Percentiles rank a stretch among this genome's conserved stretches.
These are phyloP conservation scores for Marchantia paleacea DNA, from an alignment of 225 moss, liverwort and hornwort species.

Conservation along the genomic window DNA sequence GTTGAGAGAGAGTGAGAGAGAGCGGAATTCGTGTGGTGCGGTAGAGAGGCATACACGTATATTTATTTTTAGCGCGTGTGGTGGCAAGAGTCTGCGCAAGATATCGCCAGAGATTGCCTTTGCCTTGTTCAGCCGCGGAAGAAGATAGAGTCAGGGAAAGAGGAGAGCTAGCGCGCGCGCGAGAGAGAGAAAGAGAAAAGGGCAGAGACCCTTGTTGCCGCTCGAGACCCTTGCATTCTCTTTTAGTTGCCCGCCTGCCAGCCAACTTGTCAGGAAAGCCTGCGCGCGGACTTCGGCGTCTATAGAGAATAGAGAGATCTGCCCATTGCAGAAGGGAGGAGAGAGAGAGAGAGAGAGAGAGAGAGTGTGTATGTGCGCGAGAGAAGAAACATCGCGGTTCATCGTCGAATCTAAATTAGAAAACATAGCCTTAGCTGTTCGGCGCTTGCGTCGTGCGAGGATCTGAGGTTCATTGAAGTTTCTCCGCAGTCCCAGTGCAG, in stretches of 20 bases:
- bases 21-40: conserved; percentile 2
- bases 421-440: not conserved
- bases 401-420: conserved; percentile 4
- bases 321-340: not conserved
- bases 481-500: not conserved
- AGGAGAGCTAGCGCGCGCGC: too few species aligned
- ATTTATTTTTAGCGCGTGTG: conserved; percentile 9
- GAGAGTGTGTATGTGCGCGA: not conserved
- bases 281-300: not conserved
- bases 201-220: not conserved
- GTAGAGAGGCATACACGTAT: conserved; percentile 4
- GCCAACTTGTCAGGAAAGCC: not conserved
- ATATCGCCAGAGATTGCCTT: not conserved
- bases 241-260: too few species aligned
- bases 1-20: not conserved
- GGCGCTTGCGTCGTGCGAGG: not conserved
- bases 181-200: conserved; percentile 11
- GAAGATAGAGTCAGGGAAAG: too few species aligned
- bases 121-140: not conserved
- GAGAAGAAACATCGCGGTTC: not conserved
- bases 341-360: not conserved
- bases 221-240: conserved; percentile 8
- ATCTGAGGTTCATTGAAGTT: not conserved
- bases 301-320: not conserved
- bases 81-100: conserved; percentile 22